Conservation (phyloP, 768 basidiomycete genomes). For the Trametes cubensis region DNA sequence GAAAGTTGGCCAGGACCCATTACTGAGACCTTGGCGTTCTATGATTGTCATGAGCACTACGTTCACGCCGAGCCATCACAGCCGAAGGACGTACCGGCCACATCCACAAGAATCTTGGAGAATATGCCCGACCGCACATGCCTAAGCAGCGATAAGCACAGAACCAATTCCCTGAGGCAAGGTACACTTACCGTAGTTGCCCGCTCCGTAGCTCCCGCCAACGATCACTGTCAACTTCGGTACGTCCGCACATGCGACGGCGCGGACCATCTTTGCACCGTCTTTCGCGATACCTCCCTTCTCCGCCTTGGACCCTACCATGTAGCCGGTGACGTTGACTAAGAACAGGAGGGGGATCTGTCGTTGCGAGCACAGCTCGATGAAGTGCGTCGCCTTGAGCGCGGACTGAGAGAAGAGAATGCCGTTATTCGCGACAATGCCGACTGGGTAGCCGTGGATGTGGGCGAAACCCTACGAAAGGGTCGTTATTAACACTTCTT, state of each 20-base stretch:
- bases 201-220: constrained; percentile 93
- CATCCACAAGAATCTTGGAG: constrained; percentile 96
- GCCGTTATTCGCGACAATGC: constrained; percentile 93
- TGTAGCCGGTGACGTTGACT: constrained; percentile 97
- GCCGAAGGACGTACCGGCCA: constrained; percentile 73
- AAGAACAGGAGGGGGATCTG: constrained; percentile 89
- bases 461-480: constrained; percentile 75
- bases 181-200: constrained; percentile 77
- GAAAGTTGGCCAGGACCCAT: constrained; percentile 95
- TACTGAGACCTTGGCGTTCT: constrained; percentile 92
- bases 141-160: constrained; percentile 47
- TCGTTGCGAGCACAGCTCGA: constrained; percentile 90
- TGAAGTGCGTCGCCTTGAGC: constrained; percentile 93
- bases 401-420: constrained; percentile 94
- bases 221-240: constrained; percentile 93
- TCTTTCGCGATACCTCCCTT: constrained; percentile 94
- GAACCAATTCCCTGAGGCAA: constrained; percentile 12
- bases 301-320: constrained; percentile 97
- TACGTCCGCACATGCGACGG: constrained; percentile 91
- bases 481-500: not conserved
- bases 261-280: constrained; percentile 96
- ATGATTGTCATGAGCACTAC: not conserved
- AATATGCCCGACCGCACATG: constrained; percentile 95
- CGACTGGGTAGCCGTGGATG: constrained; percentile 87
- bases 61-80: no score